Conservation (phyloP, 192 early-diverging fungal genomes). For the Gryganskiella cystojenkinii region DNA sequence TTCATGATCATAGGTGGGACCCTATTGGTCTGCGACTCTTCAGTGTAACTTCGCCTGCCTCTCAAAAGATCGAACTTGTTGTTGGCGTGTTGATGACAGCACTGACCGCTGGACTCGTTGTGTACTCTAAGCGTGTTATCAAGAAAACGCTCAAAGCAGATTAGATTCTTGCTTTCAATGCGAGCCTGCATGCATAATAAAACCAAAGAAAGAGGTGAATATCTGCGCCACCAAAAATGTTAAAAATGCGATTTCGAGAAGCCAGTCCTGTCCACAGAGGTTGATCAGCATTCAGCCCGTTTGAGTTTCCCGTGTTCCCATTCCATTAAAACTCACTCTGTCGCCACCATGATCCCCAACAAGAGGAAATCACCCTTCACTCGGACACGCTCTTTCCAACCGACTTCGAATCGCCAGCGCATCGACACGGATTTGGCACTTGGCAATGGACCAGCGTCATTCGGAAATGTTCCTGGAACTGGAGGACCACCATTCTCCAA, state of each 20-base stretch:
- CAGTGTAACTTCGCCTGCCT: conserved; percentile 46
- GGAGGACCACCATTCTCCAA: conserved; percentile 27
- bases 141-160: conserved; percentile 50
- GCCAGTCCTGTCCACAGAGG: too few species aligned
- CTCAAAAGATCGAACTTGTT: conserved; percentile 56
- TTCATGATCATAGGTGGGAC: conserved; percentile 54
- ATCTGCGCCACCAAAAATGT: too few species aligned
- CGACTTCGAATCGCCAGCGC: neutral
- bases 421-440: neutral
- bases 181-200: too few species aligned
- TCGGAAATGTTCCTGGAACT: neutral
- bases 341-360: conserved; percentile 6
- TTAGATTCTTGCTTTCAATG: too few species aligned
- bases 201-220: too few species aligned
- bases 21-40: conserved; percentile 54
- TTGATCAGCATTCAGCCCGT: too few species aligned
- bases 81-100: conserved; percentile 54
- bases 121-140: conserved; percentile 42
- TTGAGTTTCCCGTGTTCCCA: too few species aligned
- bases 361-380: conserved; percentile 10
- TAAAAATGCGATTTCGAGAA: too few species aligned
- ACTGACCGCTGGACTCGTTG: conserved; percentile 32
- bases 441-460: neutral
- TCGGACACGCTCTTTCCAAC: conserved; percentile 7
- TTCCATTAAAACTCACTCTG: neutral